Evolutionary conservation across 306 rosid genomes (phyloP), one percentile per base, ranked within the genome.

Genomic region (Begonia masoniana): DNA sequence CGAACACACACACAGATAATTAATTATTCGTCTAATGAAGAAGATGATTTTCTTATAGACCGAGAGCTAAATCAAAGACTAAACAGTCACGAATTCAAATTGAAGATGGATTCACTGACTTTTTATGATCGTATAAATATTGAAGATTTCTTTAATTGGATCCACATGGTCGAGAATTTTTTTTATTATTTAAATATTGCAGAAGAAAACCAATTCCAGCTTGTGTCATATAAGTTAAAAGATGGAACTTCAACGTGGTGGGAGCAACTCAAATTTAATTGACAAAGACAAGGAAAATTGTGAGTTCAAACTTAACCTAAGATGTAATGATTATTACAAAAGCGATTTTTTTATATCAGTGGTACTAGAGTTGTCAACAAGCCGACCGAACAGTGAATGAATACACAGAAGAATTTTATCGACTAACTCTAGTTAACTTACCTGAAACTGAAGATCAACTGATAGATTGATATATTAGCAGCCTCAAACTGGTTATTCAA

Each of bases 241-340:
- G 59, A 19, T 0, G 46, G 24, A 35, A n/a, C 48, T 13, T n/a
- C 7, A 1, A 47, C 48, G 9, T 39, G 47, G 47, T 55, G 59
- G 59, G 24, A 35, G 0, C 59, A 55, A 9, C 11, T 55, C 1
- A 5, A 35, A 2, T 2, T 0, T n/a, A 15, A 35, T 1, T 2
- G 12, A 6, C 0, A 0, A 7, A 12, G 19, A 15, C 13, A 39
- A 7, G 21, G 59, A 7, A 39, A 36, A 39, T 4, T 7, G 1
- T 1, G 0, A 2, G 12, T 36, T 1, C 1, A 7, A 4, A 1
- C 3, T 13, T n/a, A 31, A 16, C 8, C 4, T 0, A 6, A 11
- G 10, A 35, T 3, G 24, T 35, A 36, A 14, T 1, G 0, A 0
- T n/a, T 41, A 12, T n/a, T 3, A 9, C 14, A 16, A 13, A 13